Conservation (phyloP, 495 filamentous ascomycete species). For the Mytilinidion resinicola region DNA sequence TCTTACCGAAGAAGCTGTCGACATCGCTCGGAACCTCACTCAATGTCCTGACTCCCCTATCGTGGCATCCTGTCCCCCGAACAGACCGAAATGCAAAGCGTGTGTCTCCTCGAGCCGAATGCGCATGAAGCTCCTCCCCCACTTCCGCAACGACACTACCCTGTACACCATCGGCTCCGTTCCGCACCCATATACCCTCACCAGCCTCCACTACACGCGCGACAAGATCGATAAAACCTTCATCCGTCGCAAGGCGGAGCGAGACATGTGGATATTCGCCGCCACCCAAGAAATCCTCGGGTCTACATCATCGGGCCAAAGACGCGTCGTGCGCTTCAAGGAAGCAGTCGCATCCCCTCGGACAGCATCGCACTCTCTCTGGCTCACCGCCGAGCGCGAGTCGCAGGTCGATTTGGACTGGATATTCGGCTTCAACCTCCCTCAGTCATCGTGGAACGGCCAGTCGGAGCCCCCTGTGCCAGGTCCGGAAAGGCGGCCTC, state of each 20-base stretch:
- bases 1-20: conserved; percentile 59
- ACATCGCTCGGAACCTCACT: conserved; percentile 65
- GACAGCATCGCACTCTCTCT: conserved; percentile 56
- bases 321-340: conserved; percentile 70
- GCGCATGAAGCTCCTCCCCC: conserved; percentile 28
- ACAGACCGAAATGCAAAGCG: conserved; percentile 61
- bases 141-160: conserved; percentile 36
- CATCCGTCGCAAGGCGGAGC: conserved; percentile 67
- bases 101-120: conserved; percentile 57
- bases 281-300: conserved; percentile 67
- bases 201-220: conserved; percentile 49
- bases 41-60: conserved; percentile 65
- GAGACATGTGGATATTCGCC: conserved; percentile 71
- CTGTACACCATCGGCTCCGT: conserved; percentile 78
- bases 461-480: conserved; percentile 29
- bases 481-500: conserved; percentile 2
- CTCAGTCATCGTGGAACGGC: conserved; percentile 48
- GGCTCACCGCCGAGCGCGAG: conserved; percentile 69
- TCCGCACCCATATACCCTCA: conserved; percentile 83
- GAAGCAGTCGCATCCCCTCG: conserved; percentile 66
- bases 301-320: conserved; percentile 50
- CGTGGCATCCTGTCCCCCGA: conserved; percentile 79
- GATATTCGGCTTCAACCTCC: conserved; percentile 80
- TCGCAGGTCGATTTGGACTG: conserved; percentile 67
- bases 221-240: conserved; percentile 55